Evolutionary conservation across 495 filamentous ascomycete genomes (phyloP).

Genomic region (Alectoria sarmentosa): DNA sequence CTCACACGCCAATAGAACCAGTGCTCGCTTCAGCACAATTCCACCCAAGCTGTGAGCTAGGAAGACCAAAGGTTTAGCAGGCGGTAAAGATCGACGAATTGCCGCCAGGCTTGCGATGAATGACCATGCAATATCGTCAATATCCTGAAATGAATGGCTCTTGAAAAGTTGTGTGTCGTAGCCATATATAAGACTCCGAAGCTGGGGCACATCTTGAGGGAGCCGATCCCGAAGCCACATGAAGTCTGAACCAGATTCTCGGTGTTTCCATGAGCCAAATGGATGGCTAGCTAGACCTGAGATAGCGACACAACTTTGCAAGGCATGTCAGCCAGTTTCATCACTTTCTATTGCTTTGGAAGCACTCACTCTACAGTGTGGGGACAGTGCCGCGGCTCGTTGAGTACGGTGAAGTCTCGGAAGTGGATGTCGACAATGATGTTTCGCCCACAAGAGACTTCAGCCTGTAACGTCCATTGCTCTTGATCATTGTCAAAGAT

Average conservation of each 20-base stretch:
- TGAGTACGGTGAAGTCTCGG: neutral
- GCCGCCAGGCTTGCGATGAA: neutral
- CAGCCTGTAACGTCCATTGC: neutral
- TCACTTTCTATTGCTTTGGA: neutral
- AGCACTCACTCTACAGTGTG: neutral
- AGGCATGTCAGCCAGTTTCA: neutral
- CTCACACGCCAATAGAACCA: neutral
- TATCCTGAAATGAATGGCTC: neutral
- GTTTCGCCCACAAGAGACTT: neutral
- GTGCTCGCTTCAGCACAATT: neutral
- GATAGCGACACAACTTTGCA: neutral
- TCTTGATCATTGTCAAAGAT: neutral
- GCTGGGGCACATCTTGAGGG: neutral
- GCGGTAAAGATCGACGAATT: neutral
- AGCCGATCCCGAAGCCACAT: neutral
- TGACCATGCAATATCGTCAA: neutral
- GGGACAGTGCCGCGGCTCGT: neutral
- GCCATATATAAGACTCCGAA: neutral
- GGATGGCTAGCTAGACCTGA: conserved; percentile 1
- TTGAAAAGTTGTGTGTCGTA: neutral
- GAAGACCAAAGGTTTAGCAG: neutral
- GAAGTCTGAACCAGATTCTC: neutral
- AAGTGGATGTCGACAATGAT: neutral
- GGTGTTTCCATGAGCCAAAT: conserved; percentile 1
- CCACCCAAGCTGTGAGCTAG: neutral